phyloP scores from a whole-genome alignment of 176 grass and related monocot genomes.

The Oropetium thomaeum region DNA sequence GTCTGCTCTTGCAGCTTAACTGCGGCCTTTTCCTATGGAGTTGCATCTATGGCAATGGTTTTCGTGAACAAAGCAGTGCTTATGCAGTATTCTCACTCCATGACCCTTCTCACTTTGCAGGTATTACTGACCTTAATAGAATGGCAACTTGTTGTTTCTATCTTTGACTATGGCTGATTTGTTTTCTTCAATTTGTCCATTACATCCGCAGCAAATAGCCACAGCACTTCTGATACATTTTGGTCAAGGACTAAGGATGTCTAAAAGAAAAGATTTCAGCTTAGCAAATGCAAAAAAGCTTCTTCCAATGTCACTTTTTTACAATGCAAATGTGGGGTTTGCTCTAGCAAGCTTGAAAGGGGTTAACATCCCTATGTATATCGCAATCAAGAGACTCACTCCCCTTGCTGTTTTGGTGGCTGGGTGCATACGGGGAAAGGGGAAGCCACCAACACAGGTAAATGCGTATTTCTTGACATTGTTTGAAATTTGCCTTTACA shows the following conservation, averaged over 20 bases:
- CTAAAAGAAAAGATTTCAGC: slow-evolving; percentile 77
- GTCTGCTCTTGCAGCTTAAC: slow-evolving; percentile 57
- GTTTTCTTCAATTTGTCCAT: not conserved
- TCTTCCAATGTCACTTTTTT: slow-evolving; percentile 79
- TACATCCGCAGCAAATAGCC: slow-evolving; percentile 74
- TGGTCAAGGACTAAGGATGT: slow-evolving; percentile 55
- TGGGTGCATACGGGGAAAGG: slow-evolving; percentile 68
- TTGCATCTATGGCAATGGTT: slow-evolving; percentile 94
- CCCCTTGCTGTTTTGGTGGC: slow-evolving; percentile 83
- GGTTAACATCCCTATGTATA: slow-evolving; percentile 99
- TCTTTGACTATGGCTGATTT: slow-evolving; percentile 9
- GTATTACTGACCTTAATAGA: slow-evolving; percentile 24
- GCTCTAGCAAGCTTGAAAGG: slow-evolving; percentile 95
- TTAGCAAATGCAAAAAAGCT: slow-evolving; percentile 78
- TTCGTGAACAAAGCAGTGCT: slow-evolving; percentile 95
- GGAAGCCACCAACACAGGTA: slow-evolving; percentile 72
- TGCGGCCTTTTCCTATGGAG: slow-evolving; percentile 83
- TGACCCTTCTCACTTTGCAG: slow-evolving; percentile 96
- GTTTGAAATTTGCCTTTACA: not conserved
- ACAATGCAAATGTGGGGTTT: slow-evolving; percentile 98
- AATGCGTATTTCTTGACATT: not conserved
- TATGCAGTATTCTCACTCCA: slow-evolving; percentile 92
- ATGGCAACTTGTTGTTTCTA: not conserved
- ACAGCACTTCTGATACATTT: slow-evolving; percentile 80
- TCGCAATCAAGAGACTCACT: slow-evolving; percentile 95